Percentiles rank a stretch among this genome's conserved stretches.
phyloP scores from a whole-genome alignment of 1,284 basidiomycete genomes.

The Anthracocystis setariae region DNA sequence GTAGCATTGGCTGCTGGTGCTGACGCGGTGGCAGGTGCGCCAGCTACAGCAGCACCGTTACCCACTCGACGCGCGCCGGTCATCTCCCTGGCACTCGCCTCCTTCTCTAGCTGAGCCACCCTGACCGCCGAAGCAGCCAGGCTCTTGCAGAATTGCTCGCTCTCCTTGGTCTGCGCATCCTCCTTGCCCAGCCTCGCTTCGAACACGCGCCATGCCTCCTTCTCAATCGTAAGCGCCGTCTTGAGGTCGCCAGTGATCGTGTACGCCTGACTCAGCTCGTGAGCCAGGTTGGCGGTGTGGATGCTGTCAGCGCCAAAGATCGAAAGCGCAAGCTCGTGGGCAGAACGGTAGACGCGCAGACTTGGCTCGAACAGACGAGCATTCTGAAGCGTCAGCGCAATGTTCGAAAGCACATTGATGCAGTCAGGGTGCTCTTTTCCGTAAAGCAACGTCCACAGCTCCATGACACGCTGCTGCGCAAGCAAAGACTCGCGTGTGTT shows the following conservation, averaged over 20 bases:
- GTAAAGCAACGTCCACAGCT: constrained; percentile 72
- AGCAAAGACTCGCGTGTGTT: constrained; percentile 69
- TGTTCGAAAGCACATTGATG: constrained; percentile 70
- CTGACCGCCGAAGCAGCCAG: constrained; percentile 63
- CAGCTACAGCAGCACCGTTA: constrained; percentile 12
- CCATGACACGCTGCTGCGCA: constrained; percentile 71
- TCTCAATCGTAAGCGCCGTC: constrained; percentile 60
- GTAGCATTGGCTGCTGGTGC: constrained; percentile 4
- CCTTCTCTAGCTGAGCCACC: constrained; percentile 61
- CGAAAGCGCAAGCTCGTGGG: constrained; percentile 55
- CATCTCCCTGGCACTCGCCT: constrained; percentile 41
- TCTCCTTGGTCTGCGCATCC: constrained; percentile 64
- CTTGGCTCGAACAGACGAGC: constrained; percentile 52
- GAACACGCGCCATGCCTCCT: constrained; percentile 64
- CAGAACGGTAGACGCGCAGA: constrained; percentile 56
- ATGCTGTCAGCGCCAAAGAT: constrained; percentile 63
- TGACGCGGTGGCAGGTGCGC: neutral
- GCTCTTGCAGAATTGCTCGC: constrained; percentile 59
- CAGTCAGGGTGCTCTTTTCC: constrained; percentile 71
- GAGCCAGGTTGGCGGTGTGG: constrained; percentile 64
- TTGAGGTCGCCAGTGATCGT: constrained; percentile 64
- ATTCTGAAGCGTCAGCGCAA: constrained; percentile 59
- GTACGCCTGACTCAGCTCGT: constrained; percentile 65
- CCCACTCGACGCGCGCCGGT: constrained; percentile 10
- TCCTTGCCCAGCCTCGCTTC: constrained; percentile 64